phyloP scores from a whole-genome alignment of 192 early-diverging fungal species.

The Backusella luteola region DNA sequence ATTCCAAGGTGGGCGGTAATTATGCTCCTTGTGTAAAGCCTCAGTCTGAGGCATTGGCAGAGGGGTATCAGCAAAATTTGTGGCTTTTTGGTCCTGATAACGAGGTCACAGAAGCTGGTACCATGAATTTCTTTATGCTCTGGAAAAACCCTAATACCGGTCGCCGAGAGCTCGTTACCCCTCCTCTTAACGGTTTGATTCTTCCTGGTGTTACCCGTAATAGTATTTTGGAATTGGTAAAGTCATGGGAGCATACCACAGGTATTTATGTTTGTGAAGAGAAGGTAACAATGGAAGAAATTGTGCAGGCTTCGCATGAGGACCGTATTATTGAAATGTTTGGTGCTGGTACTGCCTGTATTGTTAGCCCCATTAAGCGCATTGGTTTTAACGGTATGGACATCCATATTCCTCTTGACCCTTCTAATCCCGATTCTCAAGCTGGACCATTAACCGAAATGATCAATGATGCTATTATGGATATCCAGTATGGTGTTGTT shows the following conservation, averaged over 20 bases:
- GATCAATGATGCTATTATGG: constrained; percentile 84
- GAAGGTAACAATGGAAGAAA: constrained; percentile 75
- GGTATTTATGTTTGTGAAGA: constrained; percentile 80
- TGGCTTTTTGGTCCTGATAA: constrained; percentile 89
- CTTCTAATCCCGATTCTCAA: constrained; percentile 65
- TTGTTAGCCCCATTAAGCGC: constrained; percentile 88
- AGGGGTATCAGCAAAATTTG: constrained; percentile 91
- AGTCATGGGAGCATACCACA: constrained; percentile 69
- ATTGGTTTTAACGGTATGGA: constrained; percentile 79
- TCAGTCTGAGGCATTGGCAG: constrained; percentile 83
- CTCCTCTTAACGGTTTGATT: constrained; percentile 90
- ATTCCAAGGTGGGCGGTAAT: constrained; percentile 87
- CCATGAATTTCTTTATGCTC: constrained; percentile 94
- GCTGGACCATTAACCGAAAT: constrained; percentile 84
- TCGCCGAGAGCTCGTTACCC: constrained; percentile 84
- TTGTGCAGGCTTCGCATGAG: constrained; percentile 73
- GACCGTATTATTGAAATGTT: constrained; percentile 89
- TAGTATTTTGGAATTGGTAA: constrained; percentile 79
- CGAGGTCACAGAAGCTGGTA: constrained; percentile 91
- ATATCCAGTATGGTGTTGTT: constrained; percentile 91
- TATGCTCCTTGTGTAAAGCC: constrained; percentile 70
- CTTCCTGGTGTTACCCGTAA: constrained; percentile 94
- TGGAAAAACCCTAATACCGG: constrained; percentile 79
- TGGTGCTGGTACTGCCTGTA: constrained; percentile 94
- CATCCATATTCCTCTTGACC: constrained; percentile 81